Evolutionary conservation across 78 protist genomes (phyloP).

Genomic region (Dictyostelium capitatum): DNA sequence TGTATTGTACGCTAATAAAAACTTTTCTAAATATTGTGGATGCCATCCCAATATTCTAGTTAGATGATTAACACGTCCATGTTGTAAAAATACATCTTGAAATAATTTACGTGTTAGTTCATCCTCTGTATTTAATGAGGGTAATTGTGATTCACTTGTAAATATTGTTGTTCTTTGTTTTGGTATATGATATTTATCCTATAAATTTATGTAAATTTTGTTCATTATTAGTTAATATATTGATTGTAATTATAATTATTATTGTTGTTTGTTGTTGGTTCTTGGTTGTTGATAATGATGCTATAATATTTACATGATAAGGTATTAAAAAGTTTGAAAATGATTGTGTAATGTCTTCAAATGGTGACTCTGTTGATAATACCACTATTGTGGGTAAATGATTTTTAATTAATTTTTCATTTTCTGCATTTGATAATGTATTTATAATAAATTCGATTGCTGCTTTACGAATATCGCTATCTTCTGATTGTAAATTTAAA

Average conservation of each 20-base stretch:
- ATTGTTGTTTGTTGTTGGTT: not conserved
- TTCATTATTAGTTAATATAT: not conserved
- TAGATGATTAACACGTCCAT: constrained; percentile 80
- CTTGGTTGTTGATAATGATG: too few species aligned
- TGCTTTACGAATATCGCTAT: constrained; percentile 21
- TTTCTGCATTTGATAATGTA: constrained; percentile 52
- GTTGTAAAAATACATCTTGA: constrained; percentile 72
- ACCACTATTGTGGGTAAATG: constrained; percentile 37
- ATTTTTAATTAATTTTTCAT: constrained; percentile 39
- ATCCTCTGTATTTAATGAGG: constrained; percentile 57
- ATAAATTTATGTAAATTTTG: too few species aligned
- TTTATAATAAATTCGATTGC: constrained; percentile 47
- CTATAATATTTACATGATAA: constrained; percentile 15
- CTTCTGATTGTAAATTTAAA: constrained; percentile 66
- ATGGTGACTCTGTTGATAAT: constrained; percentile 63
- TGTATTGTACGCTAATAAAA: constrained; percentile 52
- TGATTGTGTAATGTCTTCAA: constrained; percentile 54
- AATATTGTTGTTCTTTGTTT: constrained; percentile 72
- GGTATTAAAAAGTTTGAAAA: constrained; percentile 52
- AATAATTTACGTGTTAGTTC: constrained; percentile 66
- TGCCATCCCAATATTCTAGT: constrained; percentile 73
- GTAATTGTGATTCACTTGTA: constrained; percentile 61
- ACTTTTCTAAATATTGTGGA: constrained; percentile 78
- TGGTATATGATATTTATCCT: constrained; percentile 79
- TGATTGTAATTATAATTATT: not conserved